These are phyloP conservation scores for Astrephomene gubernaculifera DNA, from an alignment of 139 green algal species.

Conservation along the genomic window DNA sequence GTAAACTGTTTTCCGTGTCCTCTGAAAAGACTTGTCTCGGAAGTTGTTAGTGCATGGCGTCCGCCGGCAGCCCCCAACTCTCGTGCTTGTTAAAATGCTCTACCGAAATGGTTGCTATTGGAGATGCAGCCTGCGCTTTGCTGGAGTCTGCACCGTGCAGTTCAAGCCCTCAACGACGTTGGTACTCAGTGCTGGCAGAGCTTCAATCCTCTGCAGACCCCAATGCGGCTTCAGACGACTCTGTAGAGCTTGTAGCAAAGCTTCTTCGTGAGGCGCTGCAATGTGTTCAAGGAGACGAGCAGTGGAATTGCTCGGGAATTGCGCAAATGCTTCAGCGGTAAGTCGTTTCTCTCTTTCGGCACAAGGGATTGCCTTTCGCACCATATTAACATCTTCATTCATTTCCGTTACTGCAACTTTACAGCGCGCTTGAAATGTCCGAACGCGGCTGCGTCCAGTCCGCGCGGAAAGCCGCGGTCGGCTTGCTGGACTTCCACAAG, in stretches of 20 bases:
- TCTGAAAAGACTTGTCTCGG: no score
- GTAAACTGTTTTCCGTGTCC: no score
- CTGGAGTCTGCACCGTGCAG: not conserved
- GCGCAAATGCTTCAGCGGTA: conserved; percentile 20
- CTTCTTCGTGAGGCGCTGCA: conserved; percentile 32
- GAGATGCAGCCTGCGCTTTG: not conserved
- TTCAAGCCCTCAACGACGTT: conserved; percentile 8
- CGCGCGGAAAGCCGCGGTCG: conserved; percentile 7
- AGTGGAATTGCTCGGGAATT: conserved; percentile 46
- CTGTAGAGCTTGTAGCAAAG: not conserved
- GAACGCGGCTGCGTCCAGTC: conserved; percentile 30
- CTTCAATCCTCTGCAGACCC: not conserved
- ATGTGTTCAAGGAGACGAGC: conserved; percentile 31
- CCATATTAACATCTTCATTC: not conserved
- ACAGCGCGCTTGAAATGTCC: conserved; percentile 36
- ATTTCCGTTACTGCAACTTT: not conserved
- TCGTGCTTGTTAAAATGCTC: conserved; percentile 11
- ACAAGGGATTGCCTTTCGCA: no score
- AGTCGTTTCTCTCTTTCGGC: not conserved
- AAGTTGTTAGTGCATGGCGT: not conserved
- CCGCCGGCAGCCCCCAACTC: not conserved
- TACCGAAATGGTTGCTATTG: not conserved
- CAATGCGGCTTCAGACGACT: not conserved
- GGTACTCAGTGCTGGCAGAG: conserved; percentile 25
- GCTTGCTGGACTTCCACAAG: conserved; percentile 42